Evolutionary conservation across 1,284 basidiomycete species (phyloP).

Genomic region (Bondarzewia mesenterica): DNA sequence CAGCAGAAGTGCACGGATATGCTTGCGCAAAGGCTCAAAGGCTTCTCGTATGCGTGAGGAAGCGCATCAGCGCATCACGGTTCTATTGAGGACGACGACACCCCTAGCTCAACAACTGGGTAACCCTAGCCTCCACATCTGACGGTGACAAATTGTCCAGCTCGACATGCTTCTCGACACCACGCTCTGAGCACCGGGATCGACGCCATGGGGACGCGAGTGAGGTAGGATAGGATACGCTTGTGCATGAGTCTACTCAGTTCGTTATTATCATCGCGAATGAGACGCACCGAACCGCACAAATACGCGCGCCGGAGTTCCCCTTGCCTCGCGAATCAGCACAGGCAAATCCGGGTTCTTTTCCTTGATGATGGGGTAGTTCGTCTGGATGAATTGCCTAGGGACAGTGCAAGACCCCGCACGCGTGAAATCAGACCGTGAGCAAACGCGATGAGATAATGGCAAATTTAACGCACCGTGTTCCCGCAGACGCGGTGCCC

Average conservation of each 20-base stretch:
- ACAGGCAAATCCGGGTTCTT: slow-evolving; percentile 88
- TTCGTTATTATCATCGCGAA: not conserved
- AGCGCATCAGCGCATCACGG: too few relatives aligned
- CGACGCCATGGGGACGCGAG: slow-evolving; percentile 2
- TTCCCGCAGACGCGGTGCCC: slow-evolving; percentile 70
- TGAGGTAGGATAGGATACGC: not conserved
- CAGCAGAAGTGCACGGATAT: too few relatives aligned
- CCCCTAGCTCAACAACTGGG: slow-evolving; percentile 39
- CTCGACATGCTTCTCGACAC: slow-evolving; percentile 73
- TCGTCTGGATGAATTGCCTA: slow-evolving; percentile 79
- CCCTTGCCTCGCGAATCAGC: slow-evolving; percentile 84
- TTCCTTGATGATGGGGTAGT: slow-evolving; percentile 79
- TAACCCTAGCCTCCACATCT: slow-evolving; percentile 66
- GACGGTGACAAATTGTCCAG: slow-evolving; percentile 68
- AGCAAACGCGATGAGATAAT: not conserved
- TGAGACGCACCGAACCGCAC: slow-evolving; percentile 79
- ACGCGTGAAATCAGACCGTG: not conserved
- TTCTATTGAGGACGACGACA: not conserved
- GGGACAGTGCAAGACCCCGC: not conserved
- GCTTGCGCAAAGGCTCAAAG: too few relatives aligned
- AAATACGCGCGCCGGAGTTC: slow-evolving; percentile 83
- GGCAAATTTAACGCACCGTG: slow-evolving; percentile 47
- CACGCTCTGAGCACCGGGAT: slow-evolving; percentile 44
- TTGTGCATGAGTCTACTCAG: not conserved
- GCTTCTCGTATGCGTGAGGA: not conserved